Evolutionary conservation across 2,329 filamentous ascomycete genomes (phyloP), one percentile per base, ranked within the genome.

Genomic region (Alternaria sp.): DNA sequence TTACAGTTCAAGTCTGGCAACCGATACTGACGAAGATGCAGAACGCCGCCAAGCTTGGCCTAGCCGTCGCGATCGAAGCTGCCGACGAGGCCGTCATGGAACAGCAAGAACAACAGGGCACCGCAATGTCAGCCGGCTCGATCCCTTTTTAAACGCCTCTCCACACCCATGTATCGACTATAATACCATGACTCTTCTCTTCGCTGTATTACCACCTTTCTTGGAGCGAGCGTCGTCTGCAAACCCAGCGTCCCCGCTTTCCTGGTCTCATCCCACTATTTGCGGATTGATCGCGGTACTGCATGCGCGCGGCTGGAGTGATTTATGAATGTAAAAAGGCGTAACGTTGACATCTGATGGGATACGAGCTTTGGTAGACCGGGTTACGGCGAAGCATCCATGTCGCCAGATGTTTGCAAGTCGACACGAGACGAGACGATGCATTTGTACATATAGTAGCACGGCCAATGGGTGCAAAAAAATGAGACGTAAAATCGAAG

Each of bases 41-140:
- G 95, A 92, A 95, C 88, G 86, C 90, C 82, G 92, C 94, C 70
- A 98, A 98, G 85, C 87, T 98, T 71, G 95, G 95, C 69, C 86
- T 99, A 65, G 93, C 92, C 61, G 92, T 99, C 71, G 96, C 93
- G 42, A 79, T 79, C 69, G 77, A 79, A 65, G 74, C 75, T 39
- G 74, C 76, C 33, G 75, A 77, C 60, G 72, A 77, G 65, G 77
- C 77, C 51, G 74, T 78, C 51, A 78, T 79, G 74, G 74, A 76
- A 65, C 74, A 77, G 59, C 74, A 78, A 71, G 76, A 79, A 62
- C 63, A 65, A 54, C 60, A 63, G 23, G 72, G 67, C 41, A 67
- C 62, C 42, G 66, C 63, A 34, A 52, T 63, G 53, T 68, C 72
- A 26, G 67, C 70, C 21, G 70, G 71, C 31, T 68, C 77, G 24